Percentiles rank a stretch among this genome's conserved stretches.
phyloP scores from a whole-genome alignment of 352 stramenopile genomes.

The Sclerospora graminicola region DNA sequence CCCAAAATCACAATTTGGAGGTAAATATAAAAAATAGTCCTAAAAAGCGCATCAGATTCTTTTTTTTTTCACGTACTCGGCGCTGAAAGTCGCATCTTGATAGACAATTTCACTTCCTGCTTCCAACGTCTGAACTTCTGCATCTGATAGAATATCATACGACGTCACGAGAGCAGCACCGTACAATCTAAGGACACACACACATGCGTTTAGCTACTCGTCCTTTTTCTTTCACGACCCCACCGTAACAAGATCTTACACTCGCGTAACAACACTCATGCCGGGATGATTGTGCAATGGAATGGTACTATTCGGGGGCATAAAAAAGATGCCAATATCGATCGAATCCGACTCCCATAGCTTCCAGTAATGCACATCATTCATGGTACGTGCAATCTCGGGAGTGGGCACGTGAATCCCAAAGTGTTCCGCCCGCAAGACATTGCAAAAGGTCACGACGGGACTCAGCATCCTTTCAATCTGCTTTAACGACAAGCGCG shows the following conservation, averaged over 20 bases:
- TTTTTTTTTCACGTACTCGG: conserved; percentile 32
- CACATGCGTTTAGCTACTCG: not conserved
- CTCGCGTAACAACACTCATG: conserved; percentile 78
- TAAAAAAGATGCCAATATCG: conserved; percentile 81
- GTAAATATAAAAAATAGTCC: too few species aligned
- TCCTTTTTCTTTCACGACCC: not conserved
- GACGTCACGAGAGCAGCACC: conserved; percentile 59
- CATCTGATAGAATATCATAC: conserved; percentile 56
- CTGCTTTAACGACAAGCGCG: conserved; percentile 61
- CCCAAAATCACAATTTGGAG: too few species aligned
- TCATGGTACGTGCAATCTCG: conserved; percentile 59
- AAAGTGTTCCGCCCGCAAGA: conserved; percentile 52
- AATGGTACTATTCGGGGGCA: conserved; percentile 65
- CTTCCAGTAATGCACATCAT: conserved; percentile 79
- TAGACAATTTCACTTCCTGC: conserved; percentile 20
- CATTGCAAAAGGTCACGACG: conserved; percentile 44
- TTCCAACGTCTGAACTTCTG: conserved; percentile 21
- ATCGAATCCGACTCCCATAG: conserved; percentile 78
- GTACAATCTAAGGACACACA: conserved; percentile 42
- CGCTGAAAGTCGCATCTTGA: conserved; percentile 16
- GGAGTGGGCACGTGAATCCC: conserved; percentile 59
- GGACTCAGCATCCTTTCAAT: conserved; percentile 51
- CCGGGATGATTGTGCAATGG: conserved; percentile 74
- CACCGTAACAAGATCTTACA: conserved; percentile 28
- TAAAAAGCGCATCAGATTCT: too few species aligned